A percentile compares a stretch with the other conserved stretches of the same genome.
phyloP scores from a whole-genome alignment of 768 basidiomycete genomes.

The Leucocoprinus sp. region DNA sequence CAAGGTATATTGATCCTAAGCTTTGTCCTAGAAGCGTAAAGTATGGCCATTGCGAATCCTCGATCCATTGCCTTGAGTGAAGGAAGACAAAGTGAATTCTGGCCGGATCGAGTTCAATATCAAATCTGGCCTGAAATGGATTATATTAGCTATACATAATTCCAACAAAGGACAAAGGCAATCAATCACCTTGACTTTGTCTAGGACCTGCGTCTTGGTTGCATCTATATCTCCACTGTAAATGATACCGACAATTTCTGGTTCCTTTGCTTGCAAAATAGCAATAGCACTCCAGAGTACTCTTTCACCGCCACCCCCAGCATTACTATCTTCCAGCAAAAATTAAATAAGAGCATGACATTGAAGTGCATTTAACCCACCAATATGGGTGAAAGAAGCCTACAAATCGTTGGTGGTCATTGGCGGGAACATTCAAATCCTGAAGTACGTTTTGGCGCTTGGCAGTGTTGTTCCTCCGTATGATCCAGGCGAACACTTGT shows the following conservation, averaged over 20 bases:
- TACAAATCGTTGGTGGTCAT: slow-evolving; percentile 33
- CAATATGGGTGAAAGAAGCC: slow-evolving; percentile 97
- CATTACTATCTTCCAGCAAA: slow-evolving; percentile 57
- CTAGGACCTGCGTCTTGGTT: slow-evolving; percentile 72
- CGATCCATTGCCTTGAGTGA: slow-evolving; percentile 57
- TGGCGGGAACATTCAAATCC: slow-evolving; percentile 19
- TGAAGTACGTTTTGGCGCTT: slow-evolving; percentile 16
- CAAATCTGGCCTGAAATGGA: slow-evolving; percentile 62
- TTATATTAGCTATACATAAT: background rate
- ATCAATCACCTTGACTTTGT: slow-evolving; percentile 66
- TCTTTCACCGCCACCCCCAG: slow-evolving; percentile 93
- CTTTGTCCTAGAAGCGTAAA: slow-evolving; percentile 94
- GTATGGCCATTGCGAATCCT: slow-evolving; percentile 77
- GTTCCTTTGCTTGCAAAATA: slow-evolving; percentile 60
- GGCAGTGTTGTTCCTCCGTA: slow-evolving; percentile 15
- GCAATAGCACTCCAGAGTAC: slow-evolving; percentile 91
- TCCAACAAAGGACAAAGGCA: background rate
- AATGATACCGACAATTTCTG: slow-evolving; percentile 62
- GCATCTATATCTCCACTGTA: slow-evolving; percentile 86
- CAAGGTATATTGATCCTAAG: slow-evolving; percentile 77
- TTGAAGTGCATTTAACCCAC: slow-evolving; percentile 33
- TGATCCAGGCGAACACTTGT: slow-evolving; percentile 15
- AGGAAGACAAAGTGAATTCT: slow-evolving; percentile 81
- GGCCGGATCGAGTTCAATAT: slow-evolving; percentile 58
- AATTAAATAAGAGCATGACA: slow-evolving; percentile 22